Conservation (phyloP, 2,329 filamentous ascomycete species). For the Elsinoe perseae region DNA sequence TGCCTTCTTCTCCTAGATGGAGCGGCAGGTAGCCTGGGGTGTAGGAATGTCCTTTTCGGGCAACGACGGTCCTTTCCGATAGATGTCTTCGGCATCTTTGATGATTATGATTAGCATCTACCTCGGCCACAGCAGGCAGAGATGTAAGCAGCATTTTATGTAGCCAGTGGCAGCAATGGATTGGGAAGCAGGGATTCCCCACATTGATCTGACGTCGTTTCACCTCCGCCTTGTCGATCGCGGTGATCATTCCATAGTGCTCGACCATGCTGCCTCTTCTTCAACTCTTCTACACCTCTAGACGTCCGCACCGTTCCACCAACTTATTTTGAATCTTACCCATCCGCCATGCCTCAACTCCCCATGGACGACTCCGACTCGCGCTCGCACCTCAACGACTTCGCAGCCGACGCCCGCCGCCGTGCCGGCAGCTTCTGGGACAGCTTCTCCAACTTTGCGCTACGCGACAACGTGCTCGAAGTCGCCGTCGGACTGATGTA, state of each 20-base stretch:
- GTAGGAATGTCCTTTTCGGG: not conserved
- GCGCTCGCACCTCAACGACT: slow-evolving; percentile 2
- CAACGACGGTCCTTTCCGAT: slow-evolving; percentile 1
- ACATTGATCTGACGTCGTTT: slow-evolving; percentile 4
- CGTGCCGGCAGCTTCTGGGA: slow-evolving; percentile 47
- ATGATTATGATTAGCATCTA: not conserved
- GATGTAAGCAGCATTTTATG: too few species aligned
- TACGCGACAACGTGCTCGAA: slow-evolving; percentile 67
- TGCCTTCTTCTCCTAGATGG: not conserved
- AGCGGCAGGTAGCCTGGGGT: too few species aligned
- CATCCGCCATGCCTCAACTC: slow-evolving; percentile 11
- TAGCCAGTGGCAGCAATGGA: not conserved
- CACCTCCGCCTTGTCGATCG: not conserved
- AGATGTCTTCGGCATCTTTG: not conserved
- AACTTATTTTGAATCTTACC: not conserved
- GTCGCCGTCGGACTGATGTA: slow-evolving; percentile 70
- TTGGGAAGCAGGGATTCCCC: slow-evolving; percentile 1
- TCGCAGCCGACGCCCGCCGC: slow-evolving; percentile 29
- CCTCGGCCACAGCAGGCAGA: not conserved
- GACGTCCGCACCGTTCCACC: not conserved
- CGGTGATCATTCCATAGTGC: not conserved
- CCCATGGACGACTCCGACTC: not conserved
- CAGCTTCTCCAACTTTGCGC: slow-evolving; percentile 64
- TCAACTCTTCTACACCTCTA: not conserved
- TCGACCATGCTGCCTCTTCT: not conserved